These are phyloP conservation scores for Schizosaccharomyces cryophilus DNA, from an alignment of 805 yeast species.

Conservation along the genomic window DNA sequence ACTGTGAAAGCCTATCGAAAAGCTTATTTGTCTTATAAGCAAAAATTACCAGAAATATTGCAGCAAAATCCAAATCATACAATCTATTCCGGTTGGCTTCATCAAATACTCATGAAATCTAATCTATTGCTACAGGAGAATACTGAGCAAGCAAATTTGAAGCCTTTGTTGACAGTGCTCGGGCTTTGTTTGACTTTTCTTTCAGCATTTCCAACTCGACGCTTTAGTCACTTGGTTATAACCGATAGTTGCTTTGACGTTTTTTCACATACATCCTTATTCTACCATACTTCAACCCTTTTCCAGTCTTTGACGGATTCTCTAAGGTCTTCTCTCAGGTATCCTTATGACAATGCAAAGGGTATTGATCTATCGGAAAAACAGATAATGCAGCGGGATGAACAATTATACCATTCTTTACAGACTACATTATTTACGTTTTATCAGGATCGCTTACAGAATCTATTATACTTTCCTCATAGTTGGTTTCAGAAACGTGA, in stretches of 20 bases:
- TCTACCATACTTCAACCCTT: neutral
- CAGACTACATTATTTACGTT: neutral
- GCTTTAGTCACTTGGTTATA: neutral
- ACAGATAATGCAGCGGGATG: neutral
- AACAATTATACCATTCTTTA: neutral
- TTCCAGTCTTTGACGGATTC: neutral
- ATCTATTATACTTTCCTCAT: neutral
- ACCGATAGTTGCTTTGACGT: neutral
- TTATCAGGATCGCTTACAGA: neutral
- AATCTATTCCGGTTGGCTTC: neutral
- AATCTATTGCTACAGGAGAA: neutral
- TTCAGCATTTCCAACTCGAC: neutral
- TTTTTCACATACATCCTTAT: neutral
- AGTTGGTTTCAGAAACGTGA: neutral
- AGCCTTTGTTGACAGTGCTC: neutral
- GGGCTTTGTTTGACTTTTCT: neutral
- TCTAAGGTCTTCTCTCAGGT: neutral
- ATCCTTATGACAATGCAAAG: neutral
- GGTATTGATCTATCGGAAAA: neutral
- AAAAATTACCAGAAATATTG: neutral
- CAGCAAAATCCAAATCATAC: neutral
- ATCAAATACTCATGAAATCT: neutral
- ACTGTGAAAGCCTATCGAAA: neutral
- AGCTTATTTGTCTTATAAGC: neutral
- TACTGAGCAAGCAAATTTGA: neutral